These are phyloP conservation scores for Trametes meyenii DNA, from an alignment of 768 basidiomycete genomes.

Conservation along the genomic window DNA sequence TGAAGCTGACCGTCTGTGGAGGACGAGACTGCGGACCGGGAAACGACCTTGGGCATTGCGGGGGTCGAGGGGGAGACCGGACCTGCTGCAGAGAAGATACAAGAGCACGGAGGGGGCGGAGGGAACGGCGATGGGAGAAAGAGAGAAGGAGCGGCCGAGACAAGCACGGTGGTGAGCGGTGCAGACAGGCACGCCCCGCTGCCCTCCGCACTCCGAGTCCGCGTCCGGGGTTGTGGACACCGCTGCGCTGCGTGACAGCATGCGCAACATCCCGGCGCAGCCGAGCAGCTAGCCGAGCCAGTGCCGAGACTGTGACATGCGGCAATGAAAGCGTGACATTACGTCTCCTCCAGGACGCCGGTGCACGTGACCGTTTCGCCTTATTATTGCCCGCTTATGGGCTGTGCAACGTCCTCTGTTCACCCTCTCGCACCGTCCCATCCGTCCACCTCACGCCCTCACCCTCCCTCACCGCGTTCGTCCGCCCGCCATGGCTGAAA, in stretches of 20 bases:
- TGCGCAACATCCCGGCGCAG: not conserved
- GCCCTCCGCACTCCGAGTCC: too few relatives aligned
- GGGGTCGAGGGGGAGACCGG: not conserved
- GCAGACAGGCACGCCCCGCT: conserved; percentile 1
- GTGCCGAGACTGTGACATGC: conserved; percentile 1
- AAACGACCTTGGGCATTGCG: conserved; percentile 89
- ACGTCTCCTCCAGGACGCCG: conserved; percentile 17
- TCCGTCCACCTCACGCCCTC: conserved; percentile 23
- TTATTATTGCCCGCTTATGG: conserved; percentile 31
- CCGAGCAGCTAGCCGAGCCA: not conserved
- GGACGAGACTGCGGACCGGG: conserved; percentile 85
- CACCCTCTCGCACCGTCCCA: conserved; percentile 26
- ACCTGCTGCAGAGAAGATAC: not conserved
- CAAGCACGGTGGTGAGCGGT: not conserved
- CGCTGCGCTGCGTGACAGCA: not conserved
- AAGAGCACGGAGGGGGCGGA: not conserved
- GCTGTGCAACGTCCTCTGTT: conserved; percentile 27
- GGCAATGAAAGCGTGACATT: conserved; percentile 19
- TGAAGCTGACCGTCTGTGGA: conserved; percentile 74
- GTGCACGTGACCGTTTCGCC: conserved; percentile 26
- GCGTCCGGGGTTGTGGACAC: not conserved
- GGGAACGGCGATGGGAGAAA: conserved; percentile 4
- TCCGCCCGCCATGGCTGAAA: conserved; percentile 70
- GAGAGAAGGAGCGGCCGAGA: not conserved
- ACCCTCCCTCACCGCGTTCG: conserved; percentile 25